Conservation (phyloP, 805 yeast species). For the Suhomyces sp. region DNA sequence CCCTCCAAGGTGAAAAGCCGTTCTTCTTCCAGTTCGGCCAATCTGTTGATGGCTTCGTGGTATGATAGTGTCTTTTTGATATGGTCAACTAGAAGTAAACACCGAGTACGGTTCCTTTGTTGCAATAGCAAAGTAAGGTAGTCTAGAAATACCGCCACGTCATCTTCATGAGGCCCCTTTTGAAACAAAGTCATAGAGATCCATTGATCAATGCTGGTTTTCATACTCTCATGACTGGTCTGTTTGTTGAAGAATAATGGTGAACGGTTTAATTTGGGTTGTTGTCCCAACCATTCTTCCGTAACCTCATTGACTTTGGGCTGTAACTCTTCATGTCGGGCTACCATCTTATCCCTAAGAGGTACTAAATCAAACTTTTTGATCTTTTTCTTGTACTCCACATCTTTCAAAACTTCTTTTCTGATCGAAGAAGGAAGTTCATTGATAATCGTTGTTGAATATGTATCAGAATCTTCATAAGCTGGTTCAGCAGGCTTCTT, state of each 20-base stretch:
- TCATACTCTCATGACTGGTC: slow-evolving; percentile 8
- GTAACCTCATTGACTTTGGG: slow-evolving; percentile 15
- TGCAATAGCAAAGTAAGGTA: slow-evolving; percentile 18
- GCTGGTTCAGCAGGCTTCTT: slow-evolving; percentile 8
- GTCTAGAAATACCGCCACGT: slow-evolving; percentile 20
- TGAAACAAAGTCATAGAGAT: slow-evolving; percentile 25
- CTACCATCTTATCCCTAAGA: slow-evolving; percentile 25
- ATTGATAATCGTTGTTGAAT: slow-evolving; percentile 35
- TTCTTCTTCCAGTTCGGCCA: neutral
- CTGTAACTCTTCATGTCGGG: slow-evolving; percentile 11
- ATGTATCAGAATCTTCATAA: slow-evolving; percentile 26
- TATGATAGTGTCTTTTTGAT: slow-evolving; percentile 9
- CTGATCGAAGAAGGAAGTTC: slow-evolving; percentile 40
- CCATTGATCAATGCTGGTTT: slow-evolving; percentile 25
- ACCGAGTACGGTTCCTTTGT: slow-evolving; percentile 15
- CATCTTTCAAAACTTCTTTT: slow-evolving; percentile 36
- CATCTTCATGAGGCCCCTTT: slow-evolving; percentile 37
- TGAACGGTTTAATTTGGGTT: slow-evolving; percentile 11
- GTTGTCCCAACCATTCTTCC: slow-evolving; percentile 22
- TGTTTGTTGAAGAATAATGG: slow-evolving; percentile 9
- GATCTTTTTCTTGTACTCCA: slow-evolving; percentile 28
- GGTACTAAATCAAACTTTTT: slow-evolving; percentile 25
- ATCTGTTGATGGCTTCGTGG: slow-evolving; percentile 9
- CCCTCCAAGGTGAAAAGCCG: slow-evolving; percentile 11
- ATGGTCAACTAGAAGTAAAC: slow-evolving; percentile 16